Percentiles rank a stretch among this genome's conserved stretches.
Evolutionary conservation across 192 early-diverging fungal genomes (phyloP).

Genomic region (Mortierella antarctica): DNA sequence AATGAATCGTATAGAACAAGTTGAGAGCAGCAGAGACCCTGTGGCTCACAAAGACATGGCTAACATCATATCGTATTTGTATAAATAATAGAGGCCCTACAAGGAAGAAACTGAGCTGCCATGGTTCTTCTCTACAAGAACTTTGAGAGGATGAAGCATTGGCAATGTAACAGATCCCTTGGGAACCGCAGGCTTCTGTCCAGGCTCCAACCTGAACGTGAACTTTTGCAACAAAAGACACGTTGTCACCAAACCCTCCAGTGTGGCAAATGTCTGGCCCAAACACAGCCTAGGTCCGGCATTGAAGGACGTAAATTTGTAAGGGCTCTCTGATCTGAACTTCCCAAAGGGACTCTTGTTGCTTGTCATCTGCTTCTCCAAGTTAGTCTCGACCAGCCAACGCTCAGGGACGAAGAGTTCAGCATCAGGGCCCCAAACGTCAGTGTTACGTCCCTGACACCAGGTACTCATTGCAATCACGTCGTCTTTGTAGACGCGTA

Average conservation of each 20-base stretch:
- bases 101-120: background rate
- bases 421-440: constrained; percentile 60
- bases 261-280: constrained; percentile 54
- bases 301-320: constrained; percentile 68
- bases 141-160: constrained; percentile 46
- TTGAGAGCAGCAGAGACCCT: too few relatives aligned
- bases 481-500: constrained; percentile 61
- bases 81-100: too few relatives aligned
- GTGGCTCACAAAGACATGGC: too few relatives aligned
- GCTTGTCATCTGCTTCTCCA: background rate
- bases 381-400: constrained; percentile 44
- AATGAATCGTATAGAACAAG: too few relatives aligned
- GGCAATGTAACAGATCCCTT: constrained; percentile 48
- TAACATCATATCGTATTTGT: too few relatives aligned
- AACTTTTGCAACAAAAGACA: constrained; percentile 38
- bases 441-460: constrained; percentile 27
- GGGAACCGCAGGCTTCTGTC: constrained; percentile 9
- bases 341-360: constrained; percentile 46
- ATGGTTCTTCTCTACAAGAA: background rate
- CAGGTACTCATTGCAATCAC: constrained; percentile 50
- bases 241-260: constrained; percentile 47
- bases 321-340: constrained; percentile 41
- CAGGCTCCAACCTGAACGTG: constrained; percentile 33
- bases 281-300: constrained; percentile 63
- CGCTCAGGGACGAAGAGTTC: constrained; percentile 68